Evolutionary conservation across 2,329 filamentous ascomycete genomes (phyloP).

Genomic region (Aspergillus cejpii): DNA sequence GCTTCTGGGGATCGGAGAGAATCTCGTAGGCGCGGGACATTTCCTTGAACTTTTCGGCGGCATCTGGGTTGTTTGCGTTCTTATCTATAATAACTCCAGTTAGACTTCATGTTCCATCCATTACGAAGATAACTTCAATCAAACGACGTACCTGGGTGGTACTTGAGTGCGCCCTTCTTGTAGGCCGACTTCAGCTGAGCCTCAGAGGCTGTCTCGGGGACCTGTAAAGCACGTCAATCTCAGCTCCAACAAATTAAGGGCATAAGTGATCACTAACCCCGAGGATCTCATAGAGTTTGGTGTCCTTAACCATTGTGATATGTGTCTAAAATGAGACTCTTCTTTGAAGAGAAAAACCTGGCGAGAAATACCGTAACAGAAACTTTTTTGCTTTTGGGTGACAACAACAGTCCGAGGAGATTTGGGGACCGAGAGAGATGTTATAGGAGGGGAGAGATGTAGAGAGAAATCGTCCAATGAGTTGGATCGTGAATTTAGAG

Average conservation of each 20-base stretch:
- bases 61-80: slow-evolving; percentile 86
- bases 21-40: slow-evolving; percentile 93
- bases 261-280: slow-evolving; percentile 36
- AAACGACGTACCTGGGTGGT: slow-evolving; percentile 75
- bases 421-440: neutral
- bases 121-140: slow-evolving; percentile 6
- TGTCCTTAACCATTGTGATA: slow-evolving; percentile 47
- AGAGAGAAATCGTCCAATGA: slow-evolving; percentile 8
- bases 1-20: slow-evolving; percentile 86
- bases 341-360: slow-evolving; percentile 2
- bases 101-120: neutral
- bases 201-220: slow-evolving; percentile 71
- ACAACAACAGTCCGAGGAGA: neutral
- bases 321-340: slow-evolving; percentile 14
- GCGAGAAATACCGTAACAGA: neutral
- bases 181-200: slow-evolving; percentile 90
- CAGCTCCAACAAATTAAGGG: neutral
- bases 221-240: slow-evolving; percentile 47
- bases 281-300: slow-evolving; percentile 44
- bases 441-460: slow-evolving; percentile 10
- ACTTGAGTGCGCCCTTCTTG: slow-evolving; percentile 81
- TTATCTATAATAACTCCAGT: slow-evolving; percentile 59
- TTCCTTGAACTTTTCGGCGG: slow-evolving; percentile 98
- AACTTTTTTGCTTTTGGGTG: neutral
- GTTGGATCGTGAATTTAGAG: slow-evolving; percentile 4